Evolutionary conservation across 2,329 filamentous ascomycete genomes (phyloP), one percentile per base, ranked within the genome.

Genomic region (Madurella mycetomatis): DNA sequence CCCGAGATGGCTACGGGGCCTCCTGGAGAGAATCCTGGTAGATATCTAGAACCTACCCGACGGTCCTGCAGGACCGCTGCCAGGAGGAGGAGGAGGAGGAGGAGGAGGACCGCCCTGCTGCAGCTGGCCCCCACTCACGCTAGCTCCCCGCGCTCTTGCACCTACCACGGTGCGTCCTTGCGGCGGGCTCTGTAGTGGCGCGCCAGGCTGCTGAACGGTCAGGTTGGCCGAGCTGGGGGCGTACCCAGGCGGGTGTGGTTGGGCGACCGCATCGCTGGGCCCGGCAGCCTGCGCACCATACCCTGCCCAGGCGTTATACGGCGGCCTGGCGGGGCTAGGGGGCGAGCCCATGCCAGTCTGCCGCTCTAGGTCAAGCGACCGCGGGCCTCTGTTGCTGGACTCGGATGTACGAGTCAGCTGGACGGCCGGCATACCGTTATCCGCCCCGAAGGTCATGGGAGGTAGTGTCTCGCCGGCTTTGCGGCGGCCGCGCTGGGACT

Each of bases 401-500:
- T 53, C 56, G 9, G 55, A 49, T 2, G 57, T 47, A 25, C 56
- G 66, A 47, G 56, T 66, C 52, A 62, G 59, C 50, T 60, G 67
- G 30, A 60, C 59, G 49, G 52, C 65, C 16, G 60, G 62, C 57
- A 48, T 59, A 55, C 44, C 64, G 4, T 31, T 9, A 15, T 51
- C 40, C 49, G 65, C 54, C 62, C 65, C 48, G 8, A 65, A 32
- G 1, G 66, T 65, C 32, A 69, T 65, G 3, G 68, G 61, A 9
- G 75, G 72, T 9, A 76, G 61, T 1, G 68, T 70, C 45, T 80
- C 76, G 51, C 78, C 78, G 9, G 76, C 74, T 64, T 72, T 75
- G 60, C 77, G 74, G 34, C 76, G 75, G 40, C 78, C 77, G 25
- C 74, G 72, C 54, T 74, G 75, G 61, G 76, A 79, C 48, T 74